A percentile compares a stretch with the other conserved stretches of the same genome.
These are phyloP conservation scores for Rhynchospora breviuscula DNA, from an alignment of 176 grass and related monocot species.

Conservation along the genomic window DNA sequence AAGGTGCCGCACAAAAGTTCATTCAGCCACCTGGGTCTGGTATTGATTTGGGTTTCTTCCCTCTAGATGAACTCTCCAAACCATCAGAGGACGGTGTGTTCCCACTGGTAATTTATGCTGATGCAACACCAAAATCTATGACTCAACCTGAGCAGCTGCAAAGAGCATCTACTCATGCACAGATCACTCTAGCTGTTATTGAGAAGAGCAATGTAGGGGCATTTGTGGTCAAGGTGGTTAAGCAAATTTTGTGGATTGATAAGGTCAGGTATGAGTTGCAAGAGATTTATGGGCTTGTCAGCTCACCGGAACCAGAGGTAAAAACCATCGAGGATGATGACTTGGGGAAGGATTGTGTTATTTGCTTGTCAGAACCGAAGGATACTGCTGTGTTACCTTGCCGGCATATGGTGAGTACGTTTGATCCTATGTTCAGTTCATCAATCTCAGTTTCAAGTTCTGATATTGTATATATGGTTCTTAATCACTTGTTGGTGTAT, in stretches of 20 bases:
- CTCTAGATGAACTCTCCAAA: slow-evolving; percentile 77
- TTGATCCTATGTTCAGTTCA: neutral
- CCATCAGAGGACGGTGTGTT: slow-evolving; percentile 43
- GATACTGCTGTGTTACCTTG: slow-evolving; percentile 87
- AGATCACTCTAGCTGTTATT: slow-evolving; percentile 92
- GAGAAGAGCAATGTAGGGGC: slow-evolving; percentile 48
- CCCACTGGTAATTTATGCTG: slow-evolving; percentile 71
- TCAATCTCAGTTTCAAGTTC: neutral
- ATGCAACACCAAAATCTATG: slow-evolving; percentile 40
- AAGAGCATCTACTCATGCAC: slow-evolving; percentile 39
- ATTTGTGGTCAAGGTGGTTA: slow-evolving; percentile 80
- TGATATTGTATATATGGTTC: neutral
- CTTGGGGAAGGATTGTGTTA: slow-evolving; percentile 84
- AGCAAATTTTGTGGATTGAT: slow-evolving; percentile 81
- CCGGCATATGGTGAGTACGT: slow-evolving; percentile 81
- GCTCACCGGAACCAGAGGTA: slow-evolving; percentile 44
- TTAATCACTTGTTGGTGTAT: neutral
- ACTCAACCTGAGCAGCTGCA: slow-evolving; percentile 17
- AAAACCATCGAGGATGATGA: slow-evolving; percentile 40
- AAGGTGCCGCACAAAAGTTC: slow-evolving; percentile 67
- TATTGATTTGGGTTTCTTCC: slow-evolving; percentile 92
- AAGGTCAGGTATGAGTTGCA: slow-evolving; percentile 67
- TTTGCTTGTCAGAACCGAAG: slow-evolving; percentile 87
- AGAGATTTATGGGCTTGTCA: slow-evolving; percentile 83
- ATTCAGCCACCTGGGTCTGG: slow-evolving; percentile 66